Conservation (phyloP, 2,329 filamentous ascomycete species). For the Pseudocercospora musae region DNA sequence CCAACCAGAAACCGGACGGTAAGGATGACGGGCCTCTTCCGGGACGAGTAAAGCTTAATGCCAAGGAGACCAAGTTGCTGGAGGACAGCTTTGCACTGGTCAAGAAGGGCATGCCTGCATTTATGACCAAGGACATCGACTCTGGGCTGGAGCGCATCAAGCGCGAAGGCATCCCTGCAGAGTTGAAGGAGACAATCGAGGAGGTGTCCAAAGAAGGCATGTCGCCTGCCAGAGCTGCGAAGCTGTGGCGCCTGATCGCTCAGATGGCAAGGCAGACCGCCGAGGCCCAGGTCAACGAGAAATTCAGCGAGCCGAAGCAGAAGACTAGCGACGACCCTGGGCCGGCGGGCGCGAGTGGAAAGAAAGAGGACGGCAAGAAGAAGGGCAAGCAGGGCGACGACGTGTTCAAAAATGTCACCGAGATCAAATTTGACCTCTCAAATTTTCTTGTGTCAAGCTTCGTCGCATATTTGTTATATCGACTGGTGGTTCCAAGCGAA, state of each 20-base stretch:
- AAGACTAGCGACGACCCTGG: constrained; percentile 46
- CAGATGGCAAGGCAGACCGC: constrained; percentile 54
- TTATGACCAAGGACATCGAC: constrained; percentile 59
- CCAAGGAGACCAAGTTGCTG: constrained; percentile 57
- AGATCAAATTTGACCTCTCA: constrained; percentile 54
- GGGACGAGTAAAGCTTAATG: constrained; percentile 47
- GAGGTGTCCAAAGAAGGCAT: constrained; percentile 51
- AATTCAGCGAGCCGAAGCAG: constrained; percentile 39
- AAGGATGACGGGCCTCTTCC: constrained; percentile 37
- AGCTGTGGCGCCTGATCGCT: constrained; percentile 56
- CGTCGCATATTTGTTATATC: constrained; percentile 61
- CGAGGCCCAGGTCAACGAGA: constrained; percentile 38
- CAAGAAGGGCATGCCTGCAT: constrained; percentile 58
- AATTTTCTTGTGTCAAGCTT: constrained; percentile 58
- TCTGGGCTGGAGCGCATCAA: constrained; percentile 62
- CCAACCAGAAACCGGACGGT: constrained; percentile 37
- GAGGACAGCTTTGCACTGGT: constrained; percentile 56
- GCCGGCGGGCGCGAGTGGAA: constrained; percentile 27
- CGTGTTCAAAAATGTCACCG: constrained; percentile 39
- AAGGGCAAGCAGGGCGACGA: constrained; percentile 29
- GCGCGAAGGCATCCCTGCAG: constrained; percentile 65
- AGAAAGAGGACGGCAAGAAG: constrained; percentile 41
- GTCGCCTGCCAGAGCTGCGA: constrained; percentile 61
- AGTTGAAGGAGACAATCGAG: constrained; percentile 63
- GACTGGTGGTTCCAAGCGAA: constrained; percentile 64